phyloP scores from a whole-genome alignment of 2,329 filamentous ascomycete genomes.

The Leptographium wingfieldii region DNA sequence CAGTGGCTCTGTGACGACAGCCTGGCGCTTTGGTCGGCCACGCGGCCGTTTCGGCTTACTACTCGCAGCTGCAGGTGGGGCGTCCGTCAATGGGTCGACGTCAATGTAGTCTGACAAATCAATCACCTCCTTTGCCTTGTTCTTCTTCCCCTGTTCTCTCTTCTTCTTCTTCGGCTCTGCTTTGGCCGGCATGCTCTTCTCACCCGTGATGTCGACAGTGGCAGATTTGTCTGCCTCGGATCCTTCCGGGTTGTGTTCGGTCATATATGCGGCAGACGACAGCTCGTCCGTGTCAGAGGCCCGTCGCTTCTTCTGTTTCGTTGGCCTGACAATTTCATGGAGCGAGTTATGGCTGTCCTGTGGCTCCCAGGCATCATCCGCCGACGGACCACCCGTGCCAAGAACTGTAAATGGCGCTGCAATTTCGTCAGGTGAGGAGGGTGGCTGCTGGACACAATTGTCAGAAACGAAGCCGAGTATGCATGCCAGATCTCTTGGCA shows the following conservation, averaged over 20 bases:
- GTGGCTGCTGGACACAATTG: background rate
- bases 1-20: background rate
- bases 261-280: too few species aligned
- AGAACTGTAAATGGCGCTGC: background rate
- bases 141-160: background rate
- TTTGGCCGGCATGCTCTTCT: background rate
- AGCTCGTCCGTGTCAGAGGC: background rate
- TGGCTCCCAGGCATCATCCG: too few species aligned
- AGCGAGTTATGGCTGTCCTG: background rate
- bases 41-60: background rate
- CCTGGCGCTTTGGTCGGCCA: background rate
- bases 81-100: background rate
- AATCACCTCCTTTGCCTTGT: background rate
- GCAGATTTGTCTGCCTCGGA: background rate
- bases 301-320: background rate
- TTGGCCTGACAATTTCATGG: background rate
- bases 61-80: background rate
- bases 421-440: constrained; percentile 18
- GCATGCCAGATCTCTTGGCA: too few species aligned
- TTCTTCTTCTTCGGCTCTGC: background rate
- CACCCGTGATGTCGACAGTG: background rate
- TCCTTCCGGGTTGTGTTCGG: background rate
- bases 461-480: too few species aligned
- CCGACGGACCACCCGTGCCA: too few species aligned
- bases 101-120: background rate